phyloP scores from a whole-genome alignment of 1,284 basidiomycete species.

The Rhodotorula glutinis region DNA sequence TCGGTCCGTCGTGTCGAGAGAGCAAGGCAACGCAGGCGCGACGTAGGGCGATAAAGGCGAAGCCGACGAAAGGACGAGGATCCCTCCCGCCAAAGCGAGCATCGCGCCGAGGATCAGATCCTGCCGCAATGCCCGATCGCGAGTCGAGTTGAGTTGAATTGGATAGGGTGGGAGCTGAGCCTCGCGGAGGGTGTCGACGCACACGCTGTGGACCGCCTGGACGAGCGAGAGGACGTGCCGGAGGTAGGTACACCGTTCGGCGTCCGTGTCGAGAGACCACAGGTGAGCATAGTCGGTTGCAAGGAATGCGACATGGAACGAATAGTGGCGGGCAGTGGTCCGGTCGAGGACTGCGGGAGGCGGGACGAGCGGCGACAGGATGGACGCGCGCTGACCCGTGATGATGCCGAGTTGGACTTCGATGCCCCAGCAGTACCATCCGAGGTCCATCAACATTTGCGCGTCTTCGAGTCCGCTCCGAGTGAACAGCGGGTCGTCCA shows the following conservation, averaged over 20 bases:
- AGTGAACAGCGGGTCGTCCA: background rate
- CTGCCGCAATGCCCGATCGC: background rate
- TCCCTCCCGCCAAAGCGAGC: slow-evolving; percentile 2
- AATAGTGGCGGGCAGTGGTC: slow-evolving; percentile 5
- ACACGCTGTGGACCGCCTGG: slow-evolving; percentile 5
- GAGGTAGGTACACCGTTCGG: background rate
- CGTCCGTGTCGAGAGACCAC: slow-evolving; percentile 4
- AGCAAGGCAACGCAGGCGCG: slow-evolving; percentile 19
- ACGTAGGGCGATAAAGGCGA: slow-evolving; percentile 14
- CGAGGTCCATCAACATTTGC: slow-evolving; percentile 3
- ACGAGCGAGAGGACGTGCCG: background rate
- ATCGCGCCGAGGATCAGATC: slow-evolving; percentile 4
- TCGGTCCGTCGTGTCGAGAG: slow-evolving; percentile 17
- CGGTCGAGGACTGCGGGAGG: background rate
- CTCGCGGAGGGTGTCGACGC: slow-evolving; percentile 5
- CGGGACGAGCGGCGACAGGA: slow-evolving; percentile 3
- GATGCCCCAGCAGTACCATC: slow-evolving; percentile 14
- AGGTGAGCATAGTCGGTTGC: slow-evolving; percentile 14
- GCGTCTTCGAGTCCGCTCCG: slow-evolving; percentile 1
- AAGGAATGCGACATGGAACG: slow-evolving; percentile 7
- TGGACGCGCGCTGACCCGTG: slow-evolving; percentile 5
- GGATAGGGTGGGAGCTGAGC: background rate
- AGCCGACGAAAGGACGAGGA: slow-evolving; percentile 16
- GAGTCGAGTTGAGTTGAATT: background rate
- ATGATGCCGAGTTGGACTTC: slow-evolving; percentile 23